phyloP scores from a whole-genome alignment of 495 filamentous ascomycete genomes.

The Trypethelium eluteriae region DNA sequence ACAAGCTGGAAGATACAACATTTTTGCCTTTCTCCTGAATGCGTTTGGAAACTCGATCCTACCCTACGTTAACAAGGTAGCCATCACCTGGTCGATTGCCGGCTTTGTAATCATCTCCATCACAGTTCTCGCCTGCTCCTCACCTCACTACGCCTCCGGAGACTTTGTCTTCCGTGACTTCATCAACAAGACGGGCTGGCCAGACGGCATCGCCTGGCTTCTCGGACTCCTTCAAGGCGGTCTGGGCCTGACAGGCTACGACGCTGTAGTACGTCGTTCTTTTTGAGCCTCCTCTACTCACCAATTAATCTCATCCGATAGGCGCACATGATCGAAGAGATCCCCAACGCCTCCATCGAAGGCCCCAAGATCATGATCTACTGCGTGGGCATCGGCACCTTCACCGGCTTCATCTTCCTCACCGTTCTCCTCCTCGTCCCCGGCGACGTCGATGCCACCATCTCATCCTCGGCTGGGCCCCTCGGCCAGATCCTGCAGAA shows the following conservation, averaged over 20 bases:
- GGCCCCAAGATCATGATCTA: slow-evolving; percentile 68
- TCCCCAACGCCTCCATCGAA: slow-evolving; percentile 57
- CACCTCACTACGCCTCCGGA: slow-evolving; percentile 53
- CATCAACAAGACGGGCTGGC: slow-evolving; percentile 47
- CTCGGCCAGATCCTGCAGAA: slow-evolving; percentile 64
- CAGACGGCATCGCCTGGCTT: slow-evolving; percentile 48
- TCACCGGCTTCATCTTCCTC: slow-evolving; percentile 63
- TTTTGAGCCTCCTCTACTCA: too few species aligned
- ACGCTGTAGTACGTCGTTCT: slow-evolving; percentile 32
- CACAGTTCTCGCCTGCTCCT: slow-evolving; percentile 55
- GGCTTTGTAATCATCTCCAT: slow-evolving; percentile 64
- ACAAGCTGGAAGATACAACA: slow-evolving; percentile 39
- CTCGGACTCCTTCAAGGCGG: slow-evolving; percentile 48
- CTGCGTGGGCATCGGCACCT: slow-evolving; percentile 59
- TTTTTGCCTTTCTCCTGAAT: slow-evolving; percentile 59
- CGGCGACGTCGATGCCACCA: slow-evolving; percentile 52
- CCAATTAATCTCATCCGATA: background rate
- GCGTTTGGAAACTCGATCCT: slow-evolving; percentile 55
- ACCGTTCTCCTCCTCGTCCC: slow-evolving; percentile 58
- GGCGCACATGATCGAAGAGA: slow-evolving; percentile 54
- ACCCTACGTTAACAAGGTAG: slow-evolving; percentile 56
- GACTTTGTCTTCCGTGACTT: slow-evolving; percentile 47
- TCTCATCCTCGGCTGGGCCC: slow-evolving; percentile 53
- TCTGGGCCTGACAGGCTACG: slow-evolving; percentile 48
- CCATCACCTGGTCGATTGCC: slow-evolving; percentile 58